Evolutionary conservation across 306 rosid genomes (phyloP).

Genomic region (Fagus crenata): DNA sequence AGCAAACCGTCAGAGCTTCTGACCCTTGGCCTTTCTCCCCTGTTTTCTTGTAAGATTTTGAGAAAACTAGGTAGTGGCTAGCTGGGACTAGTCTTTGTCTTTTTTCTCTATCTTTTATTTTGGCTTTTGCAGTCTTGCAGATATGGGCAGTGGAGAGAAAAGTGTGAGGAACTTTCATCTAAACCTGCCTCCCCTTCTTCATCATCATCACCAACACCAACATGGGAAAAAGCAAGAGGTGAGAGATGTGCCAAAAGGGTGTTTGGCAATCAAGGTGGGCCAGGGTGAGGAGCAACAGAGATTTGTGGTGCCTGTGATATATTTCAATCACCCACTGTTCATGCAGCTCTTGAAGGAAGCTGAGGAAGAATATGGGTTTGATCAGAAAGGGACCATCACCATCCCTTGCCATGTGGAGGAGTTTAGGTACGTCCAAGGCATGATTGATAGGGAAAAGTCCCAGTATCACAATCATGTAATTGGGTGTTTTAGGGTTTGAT

Average conservation of each 20-base stretch:
- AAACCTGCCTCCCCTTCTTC: constrained; percentile 27
- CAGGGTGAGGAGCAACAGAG: constrained; percentile 65
- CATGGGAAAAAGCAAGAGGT: constrained; percentile 43
- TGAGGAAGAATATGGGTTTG: constrained; percentile 83
- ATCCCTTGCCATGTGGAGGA: constrained; percentile 84
- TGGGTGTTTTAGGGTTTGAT: constrained; percentile 60
- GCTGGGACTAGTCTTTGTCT: not conserved
- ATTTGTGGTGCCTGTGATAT: constrained; percentile 75
- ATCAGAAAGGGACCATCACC: constrained; percentile 77
- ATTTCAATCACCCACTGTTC: constrained; percentile 91
- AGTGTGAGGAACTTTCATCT: constrained; percentile 44
- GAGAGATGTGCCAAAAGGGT: constrained; percentile 77
- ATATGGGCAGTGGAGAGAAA: constrained; percentile 62
- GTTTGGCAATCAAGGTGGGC: constrained; percentile 79
- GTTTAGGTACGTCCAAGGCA: constrained; percentile 61
- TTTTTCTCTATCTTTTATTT: not conserved
- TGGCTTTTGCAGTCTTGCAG: constrained; percentile 1
- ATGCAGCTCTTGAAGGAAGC: constrained; percentile 73
- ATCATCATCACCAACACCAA: constrained; percentile 24
- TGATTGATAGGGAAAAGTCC: constrained; percentile 65
- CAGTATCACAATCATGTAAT: constrained; percentile 46
- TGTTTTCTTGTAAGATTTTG: constrained; percentile 32
- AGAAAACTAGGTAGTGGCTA: not conserved
- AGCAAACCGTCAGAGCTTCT: constrained; percentile 24
- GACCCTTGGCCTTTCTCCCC: constrained; percentile 42